Evolutionary conservation across 2,329 filamentous ascomycete genomes (phyloP).

Genomic region (Cladosporium halotolerans): DNA sequence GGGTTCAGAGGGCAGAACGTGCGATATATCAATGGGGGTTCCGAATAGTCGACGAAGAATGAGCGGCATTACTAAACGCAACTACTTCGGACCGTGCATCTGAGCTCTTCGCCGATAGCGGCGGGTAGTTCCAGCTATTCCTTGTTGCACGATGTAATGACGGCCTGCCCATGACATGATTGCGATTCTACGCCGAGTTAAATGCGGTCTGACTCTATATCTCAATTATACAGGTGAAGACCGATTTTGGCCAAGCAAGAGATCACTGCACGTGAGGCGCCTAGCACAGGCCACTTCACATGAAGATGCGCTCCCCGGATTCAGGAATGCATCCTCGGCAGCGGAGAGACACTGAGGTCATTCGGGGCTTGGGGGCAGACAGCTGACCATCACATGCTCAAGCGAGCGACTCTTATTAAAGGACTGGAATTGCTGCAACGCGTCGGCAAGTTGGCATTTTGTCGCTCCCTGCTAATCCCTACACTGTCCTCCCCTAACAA

Average conservation of each 20-base stretch:
- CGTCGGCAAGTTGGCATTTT: background rate
- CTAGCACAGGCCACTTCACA: background rate
- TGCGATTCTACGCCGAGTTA: too few relatives aligned
- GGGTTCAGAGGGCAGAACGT: too few relatives aligned
- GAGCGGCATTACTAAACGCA: constrained; percentile 6
- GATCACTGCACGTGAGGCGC: background rate
- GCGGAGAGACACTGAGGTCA: background rate
- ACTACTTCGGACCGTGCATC: background rate
- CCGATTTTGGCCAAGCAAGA: constrained; percentile 2
- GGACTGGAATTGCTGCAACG: background rate
- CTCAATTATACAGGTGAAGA: background rate
- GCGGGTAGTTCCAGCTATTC: constrained; percentile 3
- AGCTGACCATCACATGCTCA: background rate
- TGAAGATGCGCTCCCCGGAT: constrained; percentile 1
- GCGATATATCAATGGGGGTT: too few relatives aligned
- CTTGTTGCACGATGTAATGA: background rate
- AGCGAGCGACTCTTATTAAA: background rate
- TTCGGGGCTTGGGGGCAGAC: background rate
- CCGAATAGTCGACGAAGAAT: too few relatives aligned
- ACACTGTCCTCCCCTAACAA: too few relatives aligned
- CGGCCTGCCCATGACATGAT: too few relatives aligned
- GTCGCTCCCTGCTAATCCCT: too few relatives aligned
- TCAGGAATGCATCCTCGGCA: background rate
- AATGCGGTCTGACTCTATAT: too few relatives aligned
- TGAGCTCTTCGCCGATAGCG: constrained; percentile 7